Base-by-base conservation (phyloP, 805 yeast species). In the Lachancea fermentati region DNA sequence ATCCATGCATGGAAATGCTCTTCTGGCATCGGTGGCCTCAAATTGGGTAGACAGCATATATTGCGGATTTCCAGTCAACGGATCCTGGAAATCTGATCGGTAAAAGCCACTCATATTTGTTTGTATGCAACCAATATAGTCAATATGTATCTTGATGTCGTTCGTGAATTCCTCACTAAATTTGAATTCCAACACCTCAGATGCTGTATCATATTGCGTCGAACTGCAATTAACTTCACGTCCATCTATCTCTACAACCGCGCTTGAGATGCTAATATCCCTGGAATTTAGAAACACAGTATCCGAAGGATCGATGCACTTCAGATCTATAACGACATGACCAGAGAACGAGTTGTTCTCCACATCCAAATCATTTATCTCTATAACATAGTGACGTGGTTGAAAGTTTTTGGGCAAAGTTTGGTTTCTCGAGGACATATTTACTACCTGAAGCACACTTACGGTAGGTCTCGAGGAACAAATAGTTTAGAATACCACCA, bases 11-110 rank as follows among this genome's bases (percentile, higher is more conserved):
- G 88, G 88, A 72, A 82, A 82, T 4, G 88, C 86, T 43, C 82
- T 71, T 51, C 88, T 77, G 55, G 85, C 80, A 63, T 81, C 88
- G 25, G 86, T 79, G 26, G 88, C 79, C 65, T 81, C 87, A 77
- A 81, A 76, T 42, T 58, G 60, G 14, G 63, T 55, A 8, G 61
- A 54, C 19, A 57, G 49, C 60, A 55, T 55, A 29, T 49, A 48
- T 40, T 48, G 55, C 5, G 47, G 45, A 37, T 50, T 52, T 19
- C 54, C 57, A 12, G 57, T 51, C 3, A n/a, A 59, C 46, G 68
- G 73, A 52, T 75, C 78, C 38, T 54, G 61, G 64, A 79, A 79
- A 24, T 77, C 67, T 11, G 84, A 76, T 52, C 84, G 71, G 67
- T 81, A 81, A 63, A 81, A 81, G 6, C 88, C 88, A 36, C 82